These are phyloP conservation scores for Lithocarpus polystachyus DNA, from an alignment of 306 rosid genomes.

Conservation along the genomic window DNA sequence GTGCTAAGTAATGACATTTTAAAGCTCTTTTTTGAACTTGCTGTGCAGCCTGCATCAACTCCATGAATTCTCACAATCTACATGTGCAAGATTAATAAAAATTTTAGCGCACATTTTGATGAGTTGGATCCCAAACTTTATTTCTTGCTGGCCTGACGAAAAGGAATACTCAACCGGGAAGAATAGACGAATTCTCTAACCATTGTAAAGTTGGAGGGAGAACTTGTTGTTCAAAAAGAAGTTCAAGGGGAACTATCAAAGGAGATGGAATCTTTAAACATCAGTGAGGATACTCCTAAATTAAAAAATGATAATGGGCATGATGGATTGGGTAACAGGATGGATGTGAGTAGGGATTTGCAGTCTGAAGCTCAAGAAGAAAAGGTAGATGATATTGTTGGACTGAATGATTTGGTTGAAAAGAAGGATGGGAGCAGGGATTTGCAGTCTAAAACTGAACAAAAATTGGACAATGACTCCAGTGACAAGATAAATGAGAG, in stretches of 20 bases:
- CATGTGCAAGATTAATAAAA: background rate
- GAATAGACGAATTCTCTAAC: slow-evolving; percentile 25
- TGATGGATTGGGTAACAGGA: slow-evolving; percentile 21
- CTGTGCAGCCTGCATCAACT: slow-evolving; percentile 16
- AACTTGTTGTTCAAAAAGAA: slow-evolving; percentile 23
- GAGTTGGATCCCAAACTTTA: slow-evolving; percentile 16
- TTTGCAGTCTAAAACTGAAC: slow-evolving; percentile 29
- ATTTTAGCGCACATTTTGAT: background rate
- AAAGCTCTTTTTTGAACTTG: slow-evolving; percentile 5
- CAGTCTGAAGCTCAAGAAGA: slow-evolving; percentile 26
- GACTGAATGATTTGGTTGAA: slow-evolving; percentile 23
- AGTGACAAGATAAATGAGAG: slow-evolving; percentile 22
- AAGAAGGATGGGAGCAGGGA: slow-evolving; percentile 25
- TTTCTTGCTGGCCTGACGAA: slow-evolving; percentile 36
- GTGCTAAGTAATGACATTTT: slow-evolving; percentile 1
- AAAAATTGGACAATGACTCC: slow-evolving; percentile 4
- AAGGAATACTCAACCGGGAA: slow-evolving; percentile 25
- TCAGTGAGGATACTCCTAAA: slow-evolving; percentile 17
- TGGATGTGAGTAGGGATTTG: slow-evolving; percentile 14
- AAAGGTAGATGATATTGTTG: slow-evolving; percentile 7
- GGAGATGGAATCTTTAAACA: slow-evolving; percentile 29
- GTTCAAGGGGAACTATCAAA: slow-evolving; percentile 24
- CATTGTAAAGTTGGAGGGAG: slow-evolving; percentile 36
- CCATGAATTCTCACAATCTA: background rate
- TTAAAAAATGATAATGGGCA: slow-evolving; percentile 5